Conservation (phyloP, 1,139 yeast species). For the Suhomyces bribrorum region DNA sequence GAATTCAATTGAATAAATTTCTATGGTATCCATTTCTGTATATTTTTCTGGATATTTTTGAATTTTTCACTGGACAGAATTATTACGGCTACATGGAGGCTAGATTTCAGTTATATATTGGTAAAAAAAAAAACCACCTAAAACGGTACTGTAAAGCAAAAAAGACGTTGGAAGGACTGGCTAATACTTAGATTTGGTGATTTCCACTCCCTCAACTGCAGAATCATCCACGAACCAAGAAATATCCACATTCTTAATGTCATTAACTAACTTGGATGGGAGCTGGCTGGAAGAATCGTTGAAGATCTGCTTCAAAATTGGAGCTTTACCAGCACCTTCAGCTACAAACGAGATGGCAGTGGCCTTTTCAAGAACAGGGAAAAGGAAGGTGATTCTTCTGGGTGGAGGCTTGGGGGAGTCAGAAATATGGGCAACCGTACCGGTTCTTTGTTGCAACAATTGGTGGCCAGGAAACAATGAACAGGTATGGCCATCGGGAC, state of each 20-base stretch:
- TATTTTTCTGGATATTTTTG: too few species aligned
- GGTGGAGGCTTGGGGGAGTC: slow-evolving; percentile 83
- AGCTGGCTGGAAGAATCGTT: slow-evolving; percentile 49
- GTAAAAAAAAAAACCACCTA: too few species aligned
- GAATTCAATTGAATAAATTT: too few species aligned
- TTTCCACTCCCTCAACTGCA: slow-evolving; percentile 67
- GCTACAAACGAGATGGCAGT: slow-evolving; percentile 77
- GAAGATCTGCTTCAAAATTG: slow-evolving; percentile 69
- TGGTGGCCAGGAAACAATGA: slow-evolving; percentile 67
- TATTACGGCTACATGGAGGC: too few species aligned
- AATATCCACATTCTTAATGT: slow-evolving; percentile 48
- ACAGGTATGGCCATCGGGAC: slow-evolving; percentile 82
- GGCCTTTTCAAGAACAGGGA: slow-evolving; percentile 60
- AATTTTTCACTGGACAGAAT: too few species aligned
- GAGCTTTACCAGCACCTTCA: slow-evolving; percentile 85
- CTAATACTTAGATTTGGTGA: slow-evolving; percentile 49
- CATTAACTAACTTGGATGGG: slow-evolving; percentile 77
- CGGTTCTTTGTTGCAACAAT: slow-evolving; percentile 42
- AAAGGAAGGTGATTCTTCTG: slow-evolving; percentile 70
- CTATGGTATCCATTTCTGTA: too few species aligned
- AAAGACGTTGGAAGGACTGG: too few species aligned
- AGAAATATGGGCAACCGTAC: slow-evolving; percentile 43
- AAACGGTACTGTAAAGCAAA: too few species aligned
- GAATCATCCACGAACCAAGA: slow-evolving; percentile 80
- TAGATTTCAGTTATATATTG: too few species aligned